Conservation (phyloP, 1,284 basidiomycete species). For the Psilocybe mexicana region DNA sequence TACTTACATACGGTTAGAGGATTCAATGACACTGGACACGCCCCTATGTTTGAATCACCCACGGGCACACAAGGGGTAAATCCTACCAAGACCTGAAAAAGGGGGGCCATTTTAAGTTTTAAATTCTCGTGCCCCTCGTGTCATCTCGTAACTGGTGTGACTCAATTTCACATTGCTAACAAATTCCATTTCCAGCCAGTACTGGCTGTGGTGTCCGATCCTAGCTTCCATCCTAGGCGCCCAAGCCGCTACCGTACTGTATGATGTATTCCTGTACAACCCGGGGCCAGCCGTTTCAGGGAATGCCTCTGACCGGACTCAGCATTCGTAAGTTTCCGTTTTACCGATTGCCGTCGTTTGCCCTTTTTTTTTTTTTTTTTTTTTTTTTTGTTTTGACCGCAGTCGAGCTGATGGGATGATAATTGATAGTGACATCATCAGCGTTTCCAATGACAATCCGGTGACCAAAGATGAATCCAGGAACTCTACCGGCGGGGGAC, state of each 20-base stretch:
- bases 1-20: background rate
- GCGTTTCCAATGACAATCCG: background rate
- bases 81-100: background rate
- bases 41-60: background rate
- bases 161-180: background rate
- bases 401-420: constrained; percentile 7
- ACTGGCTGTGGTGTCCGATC: constrained; percentile 79
- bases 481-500: background rate
- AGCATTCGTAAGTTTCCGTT: background rate
- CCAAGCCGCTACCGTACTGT: constrained; percentile 49
- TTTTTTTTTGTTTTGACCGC: background rate
- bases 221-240: constrained; percentile 60
- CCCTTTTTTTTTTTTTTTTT: background rate
- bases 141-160: background rate
- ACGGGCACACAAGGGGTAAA: background rate
- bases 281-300: constrained; percentile 33
- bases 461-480: background rate
- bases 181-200: constrained; percentile 44
- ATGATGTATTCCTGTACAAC: constrained; percentile 54
- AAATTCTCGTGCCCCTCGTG: background rate
- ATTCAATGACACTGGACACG: background rate
- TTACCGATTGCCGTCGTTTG: background rate
- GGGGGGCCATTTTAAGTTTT: background rate
- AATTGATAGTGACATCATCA: constrained; percentile 8
- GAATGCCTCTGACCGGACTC: background rate